Conservation (phyloP, 768 basidiomycete species). For the Russula vinacea region DNA sequence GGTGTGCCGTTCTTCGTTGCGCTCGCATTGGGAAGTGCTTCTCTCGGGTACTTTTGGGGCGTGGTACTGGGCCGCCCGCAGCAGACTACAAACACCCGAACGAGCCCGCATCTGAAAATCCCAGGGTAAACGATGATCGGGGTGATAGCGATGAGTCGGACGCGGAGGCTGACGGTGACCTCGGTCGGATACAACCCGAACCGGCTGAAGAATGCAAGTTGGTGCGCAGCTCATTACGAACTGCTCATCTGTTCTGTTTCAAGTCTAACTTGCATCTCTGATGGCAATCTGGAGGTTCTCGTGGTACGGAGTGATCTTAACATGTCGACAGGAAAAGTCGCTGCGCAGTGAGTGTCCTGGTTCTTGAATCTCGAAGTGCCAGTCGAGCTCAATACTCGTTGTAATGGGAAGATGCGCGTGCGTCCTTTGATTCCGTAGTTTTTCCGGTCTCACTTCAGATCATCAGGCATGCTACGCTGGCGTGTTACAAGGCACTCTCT, state of each 20-base stretch:
- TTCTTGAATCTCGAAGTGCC: too few species aligned
- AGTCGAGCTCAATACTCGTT: too few species aligned
- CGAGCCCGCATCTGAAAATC: not conserved
- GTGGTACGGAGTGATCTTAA: too few species aligned
- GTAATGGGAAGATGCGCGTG: slow-evolving; percentile 29
- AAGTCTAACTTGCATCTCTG: too few species aligned
- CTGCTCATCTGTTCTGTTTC: too few species aligned
- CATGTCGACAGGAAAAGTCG: too few species aligned
- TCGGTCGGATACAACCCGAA: too few species aligned
- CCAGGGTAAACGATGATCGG: not conserved
- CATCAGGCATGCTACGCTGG: slow-evolving; percentile 50
- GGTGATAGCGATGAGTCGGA: not conserved
- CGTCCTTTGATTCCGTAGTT: slow-evolving; percentile 16
- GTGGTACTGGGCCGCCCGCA: not conserved
- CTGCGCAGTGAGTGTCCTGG: too few species aligned
- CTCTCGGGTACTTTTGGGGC: slow-evolving; percentile 8
- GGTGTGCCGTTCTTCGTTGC: not conserved
- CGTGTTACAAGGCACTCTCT: slow-evolving; percentile 81
- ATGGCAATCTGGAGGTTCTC: too few species aligned
- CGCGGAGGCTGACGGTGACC: slow-evolving; percentile 4
- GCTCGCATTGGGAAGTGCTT: slow-evolving; percentile 8
- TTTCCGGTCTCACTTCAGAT: not conserved
- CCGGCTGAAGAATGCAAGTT: slow-evolving; percentile 14
- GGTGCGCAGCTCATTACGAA: slow-evolving; percentile 8
- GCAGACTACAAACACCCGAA: not conserved